These are phyloP conservation scores for Pulveroboletus sp. DNA, from an alignment of 768 basidiomycete genomes.

Conservation along the genomic window DNA sequence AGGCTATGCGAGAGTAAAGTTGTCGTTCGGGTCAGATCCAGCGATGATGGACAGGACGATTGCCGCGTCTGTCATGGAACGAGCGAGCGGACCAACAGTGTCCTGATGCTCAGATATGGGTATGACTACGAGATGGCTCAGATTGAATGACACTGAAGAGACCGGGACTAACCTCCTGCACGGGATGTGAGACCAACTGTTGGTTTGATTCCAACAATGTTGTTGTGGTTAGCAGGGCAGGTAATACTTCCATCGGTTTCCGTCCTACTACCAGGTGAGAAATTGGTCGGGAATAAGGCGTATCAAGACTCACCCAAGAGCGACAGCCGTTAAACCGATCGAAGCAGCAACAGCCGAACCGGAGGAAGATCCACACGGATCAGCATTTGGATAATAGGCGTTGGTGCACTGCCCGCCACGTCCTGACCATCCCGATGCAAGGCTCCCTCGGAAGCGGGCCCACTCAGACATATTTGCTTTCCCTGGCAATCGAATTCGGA, in stretches of 20 bases:
- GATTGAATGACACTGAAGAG: not conserved
- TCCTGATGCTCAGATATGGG: constrained; percentile 58
- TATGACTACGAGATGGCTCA: constrained; percentile 37
- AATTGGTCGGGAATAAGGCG: not conserved
- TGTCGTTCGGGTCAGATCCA: constrained; percentile 51
- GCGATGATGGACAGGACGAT: constrained; percentile 55
- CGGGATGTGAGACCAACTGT: constrained; percentile 58
- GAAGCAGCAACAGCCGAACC: constrained; percentile 55
- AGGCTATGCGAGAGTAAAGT: constrained; percentile 53
- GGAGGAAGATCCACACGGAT: constrained; percentile 57
- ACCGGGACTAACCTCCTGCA: constrained; percentile 43
- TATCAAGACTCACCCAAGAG: constrained; percentile 33
- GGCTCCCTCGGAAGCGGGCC: constrained; percentile 44
- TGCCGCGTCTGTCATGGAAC: constrained; percentile 52
- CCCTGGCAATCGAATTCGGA: constrained; percentile 32
- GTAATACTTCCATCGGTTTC: constrained; percentile 56
- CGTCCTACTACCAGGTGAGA: constrained; percentile 20
- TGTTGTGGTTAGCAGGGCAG: constrained; percentile 49
- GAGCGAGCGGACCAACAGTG: constrained; percentile 53
- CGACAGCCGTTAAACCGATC: constrained; percentile 48
- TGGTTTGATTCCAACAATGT: constrained; percentile 57
- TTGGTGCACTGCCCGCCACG: constrained; percentile 48
- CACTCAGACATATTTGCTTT: constrained; percentile 57
- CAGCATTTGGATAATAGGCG: constrained; percentile 47
- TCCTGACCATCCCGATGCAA: constrained; percentile 56